phyloP scores from a whole-genome alignment of 139 green algal genomes.

The Chlamydomonas sp. region DNA sequence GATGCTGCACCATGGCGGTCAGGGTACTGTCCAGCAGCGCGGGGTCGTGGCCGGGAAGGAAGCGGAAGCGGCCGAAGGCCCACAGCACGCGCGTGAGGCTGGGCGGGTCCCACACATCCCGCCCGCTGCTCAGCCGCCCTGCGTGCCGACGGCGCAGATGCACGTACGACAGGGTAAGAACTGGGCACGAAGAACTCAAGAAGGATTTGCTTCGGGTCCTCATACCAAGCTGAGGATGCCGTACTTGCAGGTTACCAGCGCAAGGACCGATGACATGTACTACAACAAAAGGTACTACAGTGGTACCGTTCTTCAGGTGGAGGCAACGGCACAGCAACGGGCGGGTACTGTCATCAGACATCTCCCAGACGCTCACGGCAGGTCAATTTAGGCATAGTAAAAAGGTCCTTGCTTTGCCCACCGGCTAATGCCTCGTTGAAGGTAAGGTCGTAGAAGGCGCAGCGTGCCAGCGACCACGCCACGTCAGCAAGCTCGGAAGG shows the following conservation, averaged over 20 bases:
- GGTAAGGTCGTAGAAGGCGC: slow-evolving; percentile 24
- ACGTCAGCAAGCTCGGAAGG: slow-evolving; percentile 24
- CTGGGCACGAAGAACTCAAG: too few relatives aligned
- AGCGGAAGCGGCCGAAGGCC: slow-evolving; percentile 28
- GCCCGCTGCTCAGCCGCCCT: slow-evolving; percentile 10
- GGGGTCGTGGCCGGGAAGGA: background rate
- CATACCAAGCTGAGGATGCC: too few relatives aligned
- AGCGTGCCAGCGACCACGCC: slow-evolving; percentile 8
- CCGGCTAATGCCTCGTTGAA: slow-evolving; percentile 35
- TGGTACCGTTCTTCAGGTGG: too few relatives aligned
- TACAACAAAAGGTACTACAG: too few relatives aligned
- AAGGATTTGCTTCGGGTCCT: too few relatives aligned
- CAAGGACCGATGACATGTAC: too few relatives aligned
- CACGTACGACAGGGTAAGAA: too few relatives aligned
- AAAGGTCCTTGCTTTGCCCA: background rate
- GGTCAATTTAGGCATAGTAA: too few relatives aligned
- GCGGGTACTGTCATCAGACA: too few relatives aligned
- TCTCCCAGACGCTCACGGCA: too few relatives aligned
- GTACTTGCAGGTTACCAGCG: too few relatives aligned
- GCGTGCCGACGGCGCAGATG: background rate
- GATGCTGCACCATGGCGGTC: slow-evolving; percentile 11
- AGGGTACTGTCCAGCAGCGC: background rate
- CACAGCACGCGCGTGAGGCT: slow-evolving; percentile 28
- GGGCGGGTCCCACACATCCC: slow-evolving; percentile 14
- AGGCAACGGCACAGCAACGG: too few relatives aligned